phyloP scores from a whole-genome alignment of 441 rosid genomes.

The Populus trichocarpa region DNA sequence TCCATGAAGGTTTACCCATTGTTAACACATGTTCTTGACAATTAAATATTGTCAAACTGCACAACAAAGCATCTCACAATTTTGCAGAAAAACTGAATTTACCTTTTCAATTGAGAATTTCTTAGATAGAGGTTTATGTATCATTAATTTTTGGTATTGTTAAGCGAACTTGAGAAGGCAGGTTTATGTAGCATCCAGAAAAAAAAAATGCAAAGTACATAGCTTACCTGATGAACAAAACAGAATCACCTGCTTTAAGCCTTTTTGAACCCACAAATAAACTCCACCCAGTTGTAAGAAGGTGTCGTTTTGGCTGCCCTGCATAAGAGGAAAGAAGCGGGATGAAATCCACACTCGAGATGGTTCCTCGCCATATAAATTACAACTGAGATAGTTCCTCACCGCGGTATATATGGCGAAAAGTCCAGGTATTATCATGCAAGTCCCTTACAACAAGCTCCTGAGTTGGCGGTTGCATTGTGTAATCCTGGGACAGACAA shows the following conservation, averaged over 20 bases:
- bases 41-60: neutral
- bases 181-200: neutral
- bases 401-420: conserved; percentile 97
- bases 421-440: conserved; percentile 89
- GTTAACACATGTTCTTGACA: neutral
- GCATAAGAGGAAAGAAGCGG: conserved; percentile 15
- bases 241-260: conserved; percentile 92
- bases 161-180: neutral
- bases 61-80: neutral
- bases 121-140: neutral
- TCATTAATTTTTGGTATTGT: neutral
- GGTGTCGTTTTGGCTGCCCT: conserved; percentile 99
- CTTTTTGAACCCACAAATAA: conserved; percentile 91
- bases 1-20: neutral
- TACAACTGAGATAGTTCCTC: conserved; percentile 3
- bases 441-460: conserved; percentile 92
- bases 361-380: neutral
- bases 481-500: conserved; percentile 52
- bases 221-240: conserved; percentile 80
- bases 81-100: neutral
- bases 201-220: neutral
- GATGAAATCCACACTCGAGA: neutral
- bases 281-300: conserved; percentile 97
- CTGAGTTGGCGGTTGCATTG: conserved; percentile 94
- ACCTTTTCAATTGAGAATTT: neutral